Base-by-base conservation (phyloP, 2,329 filamentous ascomycete species). In the Xylariomycetidae sp. region DNA sequence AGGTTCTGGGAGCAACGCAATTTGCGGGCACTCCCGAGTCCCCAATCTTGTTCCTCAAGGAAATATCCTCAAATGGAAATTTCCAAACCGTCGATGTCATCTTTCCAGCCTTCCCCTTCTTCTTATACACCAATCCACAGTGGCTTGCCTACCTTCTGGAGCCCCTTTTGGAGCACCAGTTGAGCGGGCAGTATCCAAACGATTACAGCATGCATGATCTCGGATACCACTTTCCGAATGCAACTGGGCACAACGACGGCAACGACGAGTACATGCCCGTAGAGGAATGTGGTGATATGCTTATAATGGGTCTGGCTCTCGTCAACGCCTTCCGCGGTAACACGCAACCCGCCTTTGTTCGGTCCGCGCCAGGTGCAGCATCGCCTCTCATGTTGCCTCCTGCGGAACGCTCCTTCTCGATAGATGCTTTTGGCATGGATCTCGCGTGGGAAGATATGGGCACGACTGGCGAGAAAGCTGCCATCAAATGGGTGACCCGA, bases 1-100 rank as follows among this genome's bases (percentile, higher is more conserved):
- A 94, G 53, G 83, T 87, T 11, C 70, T 92, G 53, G 87, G 86
- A 6, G 86, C 83, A 2, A 87, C 82, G 4, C 80, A 78, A 43
- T 88, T 89, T 62, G 74, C 83, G 6, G 77, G 84, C 27, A 84
- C 85, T 14, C 74, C 82, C 2, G 74, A 87, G 4, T 70, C 78
- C 41, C 83, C 84, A 0, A 71, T 90, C 26, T 58, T 92, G 15
- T 92, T 92, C 61, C 63, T 90, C 40, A 92, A 92, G 54, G 87
- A 92, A 56, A 90, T 92, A 36, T 88, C 84, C 2, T 88, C 83
- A 3, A 85, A 90, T 48, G 86, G 86, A 4, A 90, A 94, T 50
- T 81, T 81, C 57, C 86, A 92, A 54, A 92, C 86, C 0, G 83
- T 92, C 9, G 85, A 90, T 62, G 85, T 94, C 36, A 90, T 94